Base-by-base conservation (phyloP, 257 asterid species). In the Schizonepeta tenuifolia region DNA sequence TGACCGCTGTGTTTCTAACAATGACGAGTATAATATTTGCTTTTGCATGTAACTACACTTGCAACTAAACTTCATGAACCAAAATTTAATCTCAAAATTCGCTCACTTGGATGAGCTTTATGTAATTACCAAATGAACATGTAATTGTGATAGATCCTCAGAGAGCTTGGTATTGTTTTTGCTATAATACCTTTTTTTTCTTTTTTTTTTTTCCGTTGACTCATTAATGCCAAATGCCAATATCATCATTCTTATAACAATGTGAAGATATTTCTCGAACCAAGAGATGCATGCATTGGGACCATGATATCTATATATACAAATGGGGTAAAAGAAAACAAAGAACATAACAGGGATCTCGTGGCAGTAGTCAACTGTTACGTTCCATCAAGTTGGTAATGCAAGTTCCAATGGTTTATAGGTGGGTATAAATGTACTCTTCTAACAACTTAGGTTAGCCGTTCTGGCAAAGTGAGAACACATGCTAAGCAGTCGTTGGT, bases 11-110 rank as follows among this genome's bases (percentile, higher is more conserved):
- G 33, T 44, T 41, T 63, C 47, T 21, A 53, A 78, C 59, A 54
- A 41, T 51, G 41, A 35, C 6, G 54, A 22, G 22, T 8, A 3
- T 69, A 1, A 31, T 26, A 33, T 59, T 36, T 12, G 33, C 36
- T 36, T 41, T 31, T 57, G 7, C 51, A 59, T 40, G 36, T 28
- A 51, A 55, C 18, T 55, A 14, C 51, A 22, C 61, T 41, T 24
- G 62, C 61, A 53, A 50, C 49, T 54, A 44, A 26, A 43, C 11
- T 71, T 70, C 22, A 18, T 13, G 15, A 53, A 65, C 55, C 41
- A 18, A 58, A 59, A n/a, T 49, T 65, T 31, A 40, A 13, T 69
- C 38, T 62, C 56, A 62, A 36, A 11, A 36, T 38, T 72, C 47
- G 14, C 65, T 67, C 36, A 46, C 62, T 63, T 49, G 21, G 10